Percentiles rank a stretch among this genome's conserved stretches.
Conservation (phyloP, 768 basidiomycete species). For the Kwoniella botswanensis region DNA sequence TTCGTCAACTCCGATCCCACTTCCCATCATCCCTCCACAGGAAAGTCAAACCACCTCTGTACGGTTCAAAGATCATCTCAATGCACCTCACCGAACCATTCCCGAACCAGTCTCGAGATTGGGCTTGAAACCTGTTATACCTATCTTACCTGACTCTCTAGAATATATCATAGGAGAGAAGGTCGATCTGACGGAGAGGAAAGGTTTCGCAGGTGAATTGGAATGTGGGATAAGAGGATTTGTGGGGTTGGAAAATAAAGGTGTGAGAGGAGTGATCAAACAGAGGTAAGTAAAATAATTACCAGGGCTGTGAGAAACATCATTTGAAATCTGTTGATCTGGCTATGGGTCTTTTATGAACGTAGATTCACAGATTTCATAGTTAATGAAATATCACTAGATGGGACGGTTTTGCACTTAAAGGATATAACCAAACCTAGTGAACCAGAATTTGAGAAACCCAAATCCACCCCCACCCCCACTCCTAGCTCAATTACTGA, state of each 20-base stretch:
- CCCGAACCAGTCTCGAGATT: slow-evolving; percentile 40
- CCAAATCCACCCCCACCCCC: slow-evolving; percentile 53
- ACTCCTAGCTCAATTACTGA: not conserved
- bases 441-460: slow-evolving; percentile 56
- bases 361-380: slow-evolving; percentile 93
- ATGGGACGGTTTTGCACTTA: slow-evolving; percentile 78
- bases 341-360: too few relatives aligned
- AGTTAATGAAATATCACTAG: slow-evolving; percentile 86
- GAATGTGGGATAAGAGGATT: slow-evolving; percentile 45
- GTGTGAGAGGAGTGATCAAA: slow-evolving; percentile 90
- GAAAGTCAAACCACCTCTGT: slow-evolving; percentile 9
- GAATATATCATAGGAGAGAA: slow-evolving; percentile 42
- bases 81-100: slow-evolving; percentile 13
- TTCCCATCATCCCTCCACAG: slow-evolving; percentile 3
- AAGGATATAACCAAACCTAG: slow-evolving; percentile 77
- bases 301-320: not conserved
- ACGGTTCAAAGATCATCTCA: slow-evolving; percentile 14
- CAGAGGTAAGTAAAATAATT: slow-evolving; percentile 70
- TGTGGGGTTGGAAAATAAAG: slow-evolving; percentile 22
- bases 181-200: slow-evolving; percentile 33
- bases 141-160: slow-evolving; percentile 42
- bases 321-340: too few relatives aligned
- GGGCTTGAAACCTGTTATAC: slow-evolving; percentile 45
- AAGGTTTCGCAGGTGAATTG: slow-evolving; percentile 41
- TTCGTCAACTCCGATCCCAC: slow-evolving; percentile 9